Evolutionary conservation across 2,329 filamentous ascomycete genomes (phyloP).

Genomic region (Thelonectria rubi): DNA sequence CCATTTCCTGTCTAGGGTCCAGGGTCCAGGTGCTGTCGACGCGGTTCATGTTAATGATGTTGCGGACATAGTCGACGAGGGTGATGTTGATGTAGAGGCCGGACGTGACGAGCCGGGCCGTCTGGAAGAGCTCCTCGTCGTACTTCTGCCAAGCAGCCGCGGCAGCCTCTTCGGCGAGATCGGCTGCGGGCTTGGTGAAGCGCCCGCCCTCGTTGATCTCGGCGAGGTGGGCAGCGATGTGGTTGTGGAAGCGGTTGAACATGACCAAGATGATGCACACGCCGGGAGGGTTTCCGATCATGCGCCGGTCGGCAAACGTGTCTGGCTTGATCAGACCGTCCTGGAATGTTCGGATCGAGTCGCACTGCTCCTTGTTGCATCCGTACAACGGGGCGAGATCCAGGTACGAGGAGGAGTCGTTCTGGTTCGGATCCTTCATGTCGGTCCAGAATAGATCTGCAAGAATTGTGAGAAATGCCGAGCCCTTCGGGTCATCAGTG

Average conservation of each 20-base stretch:
- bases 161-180: slow-evolving; percentile 59
- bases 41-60: slow-evolving; percentile 70
- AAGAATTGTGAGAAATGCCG: not conserved
- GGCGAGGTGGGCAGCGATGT: slow-evolving; percentile 80
- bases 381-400: slow-evolving; percentile 78
- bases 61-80: slow-evolving; percentile 79
- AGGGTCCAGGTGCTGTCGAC: slow-evolving; percentile 81
- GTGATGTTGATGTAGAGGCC: slow-evolving; percentile 84
- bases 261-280: slow-evolving; percentile 78
- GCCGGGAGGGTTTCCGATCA: slow-evolving; percentile 76
- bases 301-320: slow-evolving; percentile 73
- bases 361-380: slow-evolving; percentile 71
- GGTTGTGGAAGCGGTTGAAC: slow-evolving; percentile 89
- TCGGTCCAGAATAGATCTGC: slow-evolving; percentile 77
- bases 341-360: slow-evolving; percentile 73
- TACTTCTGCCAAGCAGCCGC: slow-evolving; percentile 70
- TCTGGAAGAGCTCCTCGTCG: slow-evolving; percentile 83
- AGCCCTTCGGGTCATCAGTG: accelerated
- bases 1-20: slow-evolving; percentile 77
- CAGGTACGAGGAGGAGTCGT: slow-evolving; percentile 76
- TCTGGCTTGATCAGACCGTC: slow-evolving; percentile 79
- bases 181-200: slow-evolving; percentile 71
- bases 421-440: slow-evolving; percentile 64
- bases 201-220: slow-evolving; percentile 86
- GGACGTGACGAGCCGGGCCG: slow-evolving; percentile 76